phyloP scores from a whole-genome alignment of 208 protist genomes.

The Trypanosoma grayi region DNA sequence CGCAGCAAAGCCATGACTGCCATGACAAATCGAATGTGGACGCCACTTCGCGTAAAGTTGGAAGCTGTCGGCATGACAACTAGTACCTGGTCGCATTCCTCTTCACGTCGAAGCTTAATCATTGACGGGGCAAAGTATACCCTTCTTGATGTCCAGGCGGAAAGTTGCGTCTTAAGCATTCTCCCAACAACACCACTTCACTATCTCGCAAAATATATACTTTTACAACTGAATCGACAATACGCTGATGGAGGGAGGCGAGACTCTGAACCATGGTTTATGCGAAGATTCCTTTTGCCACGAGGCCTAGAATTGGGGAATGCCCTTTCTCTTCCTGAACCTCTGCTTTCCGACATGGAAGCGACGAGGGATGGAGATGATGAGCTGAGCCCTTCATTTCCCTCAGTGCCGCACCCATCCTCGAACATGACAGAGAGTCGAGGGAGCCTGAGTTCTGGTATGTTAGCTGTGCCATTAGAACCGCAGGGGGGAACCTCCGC shows the following conservation, averaged over 20 bases:
- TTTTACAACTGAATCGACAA: conserved; percentile 11
- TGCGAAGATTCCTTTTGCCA: background rate
- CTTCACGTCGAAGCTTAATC: background rate
- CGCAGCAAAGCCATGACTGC: conserved; percentile 10
- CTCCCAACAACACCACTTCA: conserved; percentile 23
- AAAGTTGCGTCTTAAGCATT: conserved; percentile 4
- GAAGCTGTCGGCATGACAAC: background rate
- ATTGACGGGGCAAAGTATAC: conserved; percentile 11
- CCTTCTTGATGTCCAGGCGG: conserved; percentile 5
- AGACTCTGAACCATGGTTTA: background rate
- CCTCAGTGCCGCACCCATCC: background rate
- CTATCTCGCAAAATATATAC: conserved; percentile 24
- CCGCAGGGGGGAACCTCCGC: background rate
- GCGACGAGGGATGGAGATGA: background rate
- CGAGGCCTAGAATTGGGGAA: background rate
- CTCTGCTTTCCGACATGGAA: background rate
- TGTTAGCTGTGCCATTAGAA: background rate
- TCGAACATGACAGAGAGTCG: background rate
- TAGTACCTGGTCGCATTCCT: background rate
- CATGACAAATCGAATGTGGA: conserved; percentile 22
- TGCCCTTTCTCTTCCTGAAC: background rate
- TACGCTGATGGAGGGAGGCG: background rate
- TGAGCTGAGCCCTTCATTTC: background rate
- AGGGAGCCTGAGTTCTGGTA: background rate
- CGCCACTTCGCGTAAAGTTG: conserved; percentile 18